Evolutionary conservation across 257 asterid species (phyloP).

Genomic region (Forsythia suspensa): DNA sequence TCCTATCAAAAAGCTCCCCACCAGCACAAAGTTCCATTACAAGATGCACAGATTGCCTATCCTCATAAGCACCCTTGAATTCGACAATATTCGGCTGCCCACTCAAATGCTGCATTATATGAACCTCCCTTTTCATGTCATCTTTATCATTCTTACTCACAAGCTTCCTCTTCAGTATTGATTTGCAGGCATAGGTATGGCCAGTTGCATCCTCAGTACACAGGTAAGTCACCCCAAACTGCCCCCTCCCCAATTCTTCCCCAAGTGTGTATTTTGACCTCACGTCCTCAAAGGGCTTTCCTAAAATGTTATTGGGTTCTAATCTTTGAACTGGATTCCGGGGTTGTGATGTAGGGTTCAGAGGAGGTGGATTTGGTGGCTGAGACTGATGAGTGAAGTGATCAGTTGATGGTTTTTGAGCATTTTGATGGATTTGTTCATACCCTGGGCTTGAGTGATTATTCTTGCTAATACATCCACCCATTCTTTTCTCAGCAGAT

Average conservation of each 20-base stretch:
- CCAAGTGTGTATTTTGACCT: conserved; percentile 50
- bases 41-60: conserved; percentile 54
- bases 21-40: conserved; percentile 74
- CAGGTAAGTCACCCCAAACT: conserved; percentile 62
- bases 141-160: conserved; percentile 63
- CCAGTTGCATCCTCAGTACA: conserved; percentile 56
- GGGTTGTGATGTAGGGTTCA: conserved; percentile 26
- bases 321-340: conserved; percentile 33
- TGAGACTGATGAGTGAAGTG: conserved; percentile 25
- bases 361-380: conserved; percentile 24
- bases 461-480: conserved; percentile 62
- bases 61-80: conserved; percentile 70
- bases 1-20: conserved; percentile 68
- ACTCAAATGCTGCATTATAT: conserved; percentile 70
- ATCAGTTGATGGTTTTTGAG: conserved; percentile 25
- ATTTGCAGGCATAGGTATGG: conserved; percentile 57
- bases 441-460: conserved; percentile 24
- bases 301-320: conserved; percentile 56
- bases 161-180: conserved; percentile 62
- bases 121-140: conserved; percentile 71
- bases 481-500: conserved; percentile 34
- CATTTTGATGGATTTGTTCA: conserved; percentile 27
- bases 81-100: conserved; percentile 75
- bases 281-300: conserved; percentile 63
- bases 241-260: conserved; percentile 67